Evolutionary conservation across 768 basidiomycete genomes (phyloP), one percentile per base, ranked within the genome.

Genomic region (Lactifluus subvellereus): DNA sequence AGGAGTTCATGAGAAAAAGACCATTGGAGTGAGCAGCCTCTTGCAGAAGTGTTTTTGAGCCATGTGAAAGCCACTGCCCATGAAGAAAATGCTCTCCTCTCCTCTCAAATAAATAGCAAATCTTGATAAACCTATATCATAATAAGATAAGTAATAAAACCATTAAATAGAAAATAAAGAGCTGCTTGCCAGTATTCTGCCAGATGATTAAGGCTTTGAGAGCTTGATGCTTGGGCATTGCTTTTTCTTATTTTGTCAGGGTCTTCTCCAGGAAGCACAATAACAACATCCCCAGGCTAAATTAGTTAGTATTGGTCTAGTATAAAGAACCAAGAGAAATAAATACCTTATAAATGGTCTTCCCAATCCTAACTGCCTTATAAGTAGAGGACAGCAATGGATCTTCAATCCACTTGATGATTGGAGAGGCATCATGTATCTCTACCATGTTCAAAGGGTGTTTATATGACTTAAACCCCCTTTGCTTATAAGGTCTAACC

Each of bases 1-100:
- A 91, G 6, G 77, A 74, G 27, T 81, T 72, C 61, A 85, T 74
- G 10, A 82, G 74, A 67, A 80, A 87, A 0, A 90, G 74, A 0
- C 80, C 77, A 61, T 82, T 80, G 0, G 87, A 78, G 60, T 91
- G 87, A 0, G 87, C 79, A 0, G 80, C 78, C 67, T 91, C 84
- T 66, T 88, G 84, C 1, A 89, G 74, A 10, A 87, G 66, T 0
- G 86, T 89, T 66, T 85, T 83, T 20, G 78, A 82, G 10, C 84
- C 84, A 74, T 88, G 89, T 8, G 76, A 74, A 60, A 83, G 78
- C 89, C 89, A 91, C 60, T 87, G 85, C 1, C 80, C 87, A 71
- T 91, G 89, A 59, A 87, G 84, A 74, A 77, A 79, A 69, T 84
- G 85, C 57, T 67, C 67, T 10, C 67, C 72, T 8, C 69, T 59